phyloP scores from a whole-genome alignment of 352 stramenopile genomes.

The Globisporangium spinosum region DNA sequence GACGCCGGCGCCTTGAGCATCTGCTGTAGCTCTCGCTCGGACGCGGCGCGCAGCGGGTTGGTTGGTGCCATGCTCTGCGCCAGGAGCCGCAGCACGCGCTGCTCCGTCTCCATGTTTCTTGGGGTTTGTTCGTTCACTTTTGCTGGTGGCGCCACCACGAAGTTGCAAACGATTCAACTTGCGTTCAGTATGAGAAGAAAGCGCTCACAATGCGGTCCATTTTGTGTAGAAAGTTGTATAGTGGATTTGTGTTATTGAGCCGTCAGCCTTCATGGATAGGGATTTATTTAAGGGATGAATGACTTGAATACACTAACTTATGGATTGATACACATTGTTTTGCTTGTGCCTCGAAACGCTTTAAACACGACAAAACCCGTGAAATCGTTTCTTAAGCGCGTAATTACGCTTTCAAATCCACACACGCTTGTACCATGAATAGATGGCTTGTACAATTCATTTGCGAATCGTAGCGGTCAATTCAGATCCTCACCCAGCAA shows the following conservation, averaged over 20 bases:
- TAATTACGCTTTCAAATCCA: no score
- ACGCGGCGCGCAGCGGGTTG: constrained; percentile 36
- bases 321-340: no score
- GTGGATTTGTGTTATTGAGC: no score
- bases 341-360: no score
- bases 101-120: constrained; percentile 16
- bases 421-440: no score
- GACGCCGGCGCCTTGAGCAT: constrained; percentile 10
- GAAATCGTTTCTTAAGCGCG: no score
- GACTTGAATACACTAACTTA: neutral
- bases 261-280: no score
- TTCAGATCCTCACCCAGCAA: constrained; percentile 1
- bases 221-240: neutral
- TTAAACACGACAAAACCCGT: no score
- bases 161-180: neutral
- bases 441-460: neutral
- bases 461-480: neutral
- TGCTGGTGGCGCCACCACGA: constrained; percentile 1
- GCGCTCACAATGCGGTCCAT: neutral
- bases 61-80: constrained; percentile 36
- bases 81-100: constrained; percentile 49
- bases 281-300: neutral
- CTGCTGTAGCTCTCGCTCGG: constrained; percentile 55
- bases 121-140: constrained; percentile 7
- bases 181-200: neutral